Evolutionary conservation across 2,329 filamentous ascomycete species (phyloP).

Genomic region (Chaetomium globosum): DNA sequence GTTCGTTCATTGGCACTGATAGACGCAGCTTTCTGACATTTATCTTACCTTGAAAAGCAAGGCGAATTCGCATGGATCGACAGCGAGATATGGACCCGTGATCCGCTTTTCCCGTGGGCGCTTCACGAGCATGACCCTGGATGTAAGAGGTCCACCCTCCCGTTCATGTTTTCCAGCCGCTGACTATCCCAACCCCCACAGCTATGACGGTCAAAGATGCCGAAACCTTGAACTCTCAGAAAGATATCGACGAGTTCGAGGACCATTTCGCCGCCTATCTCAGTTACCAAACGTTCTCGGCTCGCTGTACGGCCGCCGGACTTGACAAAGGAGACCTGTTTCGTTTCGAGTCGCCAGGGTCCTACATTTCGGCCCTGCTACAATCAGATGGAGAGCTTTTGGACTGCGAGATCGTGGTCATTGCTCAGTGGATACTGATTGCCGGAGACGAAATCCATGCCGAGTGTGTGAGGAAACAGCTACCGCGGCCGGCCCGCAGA

Average conservation of each 20-base stretch:
- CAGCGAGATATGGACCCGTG: slow-evolving; percentile 10
- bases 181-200: neutral
- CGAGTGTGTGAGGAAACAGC: slow-evolving; percentile 11
- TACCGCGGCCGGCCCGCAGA: neutral
- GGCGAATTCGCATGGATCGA: slow-evolving; percentile 14
- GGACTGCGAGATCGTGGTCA: slow-evolving; percentile 14
- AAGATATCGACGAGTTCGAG: neutral
- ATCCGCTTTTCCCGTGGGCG: slow-evolving; percentile 2
- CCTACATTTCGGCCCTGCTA: neutral
- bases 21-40: neutral
- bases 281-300: neutral
- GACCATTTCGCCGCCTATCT: neutral
- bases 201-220: neutral
- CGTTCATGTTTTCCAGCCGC: neutral
- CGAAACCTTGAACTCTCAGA: neutral
- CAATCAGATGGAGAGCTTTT: neutral
- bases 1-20: too few relatives aligned
- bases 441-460: slow-evolving; percentile 2
- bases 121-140: neutral
- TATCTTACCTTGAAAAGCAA: slow-evolving; percentile 1
- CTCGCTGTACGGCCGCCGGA: slow-evolving; percentile 4
- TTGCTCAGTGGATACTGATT: slow-evolving; percentile 11
- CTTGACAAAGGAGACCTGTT: neutral
- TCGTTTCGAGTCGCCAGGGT: neutral
- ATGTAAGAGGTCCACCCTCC: neutral